phyloP scores from a whole-genome alignment of 805 yeast genomes.

The Yueomyces sp. region DNA sequence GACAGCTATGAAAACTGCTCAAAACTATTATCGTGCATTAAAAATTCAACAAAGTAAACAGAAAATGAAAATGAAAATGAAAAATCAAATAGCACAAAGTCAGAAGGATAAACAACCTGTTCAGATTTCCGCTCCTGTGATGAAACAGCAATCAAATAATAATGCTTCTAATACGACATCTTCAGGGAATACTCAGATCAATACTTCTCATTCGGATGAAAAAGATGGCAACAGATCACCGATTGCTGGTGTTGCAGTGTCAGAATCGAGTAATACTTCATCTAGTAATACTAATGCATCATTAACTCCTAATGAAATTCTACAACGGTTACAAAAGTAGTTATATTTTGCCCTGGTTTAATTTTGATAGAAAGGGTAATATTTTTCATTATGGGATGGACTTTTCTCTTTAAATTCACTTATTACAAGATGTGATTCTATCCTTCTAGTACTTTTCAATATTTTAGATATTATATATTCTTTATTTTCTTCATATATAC shows the following conservation, averaged over 20 bases:
- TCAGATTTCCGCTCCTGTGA: background rate
- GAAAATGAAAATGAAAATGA: background rate
- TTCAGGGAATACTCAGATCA: background rate
- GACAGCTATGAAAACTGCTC: conserved; percentile 23
- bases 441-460: too few species aligned
- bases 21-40: conserved; percentile 15
- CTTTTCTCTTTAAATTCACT: too few species aligned
- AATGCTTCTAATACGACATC: background rate
- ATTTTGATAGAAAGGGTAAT: too few species aligned
- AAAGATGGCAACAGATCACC: conserved; percentile 2
- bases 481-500: too few species aligned
- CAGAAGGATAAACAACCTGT: background rate
- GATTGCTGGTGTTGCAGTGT: conserved; percentile 7
- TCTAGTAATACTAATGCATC: conserved; percentile 6
- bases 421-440: too few species aligned
- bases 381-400: too few species aligned
- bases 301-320: conserved; percentile 23
- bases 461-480: too few species aligned
- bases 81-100: background rate
- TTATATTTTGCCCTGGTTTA: background rate
- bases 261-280: conserved; percentile 1
- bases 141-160: background rate
- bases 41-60: conserved; percentile 11
- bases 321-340: conserved; percentile 23
- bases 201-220: conserved; percentile 4